phyloP scores from a whole-genome alignment of 306 rosid genomes.

The Styphnolobium japonicum region DNA sequence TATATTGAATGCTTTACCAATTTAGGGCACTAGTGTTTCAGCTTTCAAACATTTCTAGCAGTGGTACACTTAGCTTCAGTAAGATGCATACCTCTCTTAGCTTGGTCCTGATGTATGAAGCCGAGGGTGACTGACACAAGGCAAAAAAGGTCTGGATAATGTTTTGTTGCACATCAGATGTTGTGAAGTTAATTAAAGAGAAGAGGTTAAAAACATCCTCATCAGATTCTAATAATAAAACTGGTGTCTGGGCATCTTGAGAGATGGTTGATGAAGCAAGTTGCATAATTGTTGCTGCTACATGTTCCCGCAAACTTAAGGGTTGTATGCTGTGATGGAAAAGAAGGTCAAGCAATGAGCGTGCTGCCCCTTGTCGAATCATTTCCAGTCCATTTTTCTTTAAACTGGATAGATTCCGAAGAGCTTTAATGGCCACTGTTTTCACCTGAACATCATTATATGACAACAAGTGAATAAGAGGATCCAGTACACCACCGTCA shows the following conservation, averaged over 20 bases:
- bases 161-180: constrained; percentile 50
- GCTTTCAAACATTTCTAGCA: not conserved
- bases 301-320: constrained; percentile 50
- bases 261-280: constrained; percentile 63
- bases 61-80: not conserved
- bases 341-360: constrained; percentile 62
- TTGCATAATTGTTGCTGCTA: constrained; percentile 58
- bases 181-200: constrained; percentile 41
- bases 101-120: constrained; percentile 56
- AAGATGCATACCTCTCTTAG: constrained; percentile 57
- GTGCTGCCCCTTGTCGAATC: constrained; percentile 67
- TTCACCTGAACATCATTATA: constrained; percentile 46
- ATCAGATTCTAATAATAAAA: constrained; percentile 61
- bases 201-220: constrained; percentile 61
- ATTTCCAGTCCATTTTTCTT: constrained; percentile 72
- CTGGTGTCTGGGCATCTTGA: constrained; percentile 46
- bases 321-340: constrained; percentile 39
- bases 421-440: constrained; percentile 59
- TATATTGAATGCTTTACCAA: not conserved
- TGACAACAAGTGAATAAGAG: constrained; percentile 66
- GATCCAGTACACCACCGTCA: constrained; percentile 62
- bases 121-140: constrained; percentile 62
- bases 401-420: constrained; percentile 69
- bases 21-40: not conserved
- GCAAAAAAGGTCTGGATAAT: constrained; percentile 60